phyloP scores from a whole-genome alignment of 2,329 filamentous ascomycete genomes.

The Gyromitra esculenta region DNA sequence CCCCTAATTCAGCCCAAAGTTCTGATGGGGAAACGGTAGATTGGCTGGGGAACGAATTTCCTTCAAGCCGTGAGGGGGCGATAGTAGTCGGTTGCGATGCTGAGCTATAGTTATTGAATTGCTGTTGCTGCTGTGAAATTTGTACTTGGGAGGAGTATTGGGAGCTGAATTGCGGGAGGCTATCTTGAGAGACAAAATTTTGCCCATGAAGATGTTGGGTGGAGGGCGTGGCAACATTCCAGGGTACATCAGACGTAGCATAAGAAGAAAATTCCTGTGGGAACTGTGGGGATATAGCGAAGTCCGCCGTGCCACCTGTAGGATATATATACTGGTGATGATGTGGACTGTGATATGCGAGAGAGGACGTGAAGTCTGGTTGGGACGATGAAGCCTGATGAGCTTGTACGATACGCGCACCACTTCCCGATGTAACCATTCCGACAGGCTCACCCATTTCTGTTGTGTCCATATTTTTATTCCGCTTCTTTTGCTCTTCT shows the following conservation, averaged over 20 bases:
- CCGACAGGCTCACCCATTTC: conserved; percentile 50
- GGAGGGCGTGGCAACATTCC: conserved; percentile 40
- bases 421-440: conserved; percentile 42
- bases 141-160: conserved; percentile 44
- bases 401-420: conserved; percentile 46
- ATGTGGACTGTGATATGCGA: conserved; percentile 48
- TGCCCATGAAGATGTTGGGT: conserved; percentile 46
- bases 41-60: conserved; percentile 37
- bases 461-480: conserved; percentile 47
- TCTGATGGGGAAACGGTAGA: conserved; percentile 38
- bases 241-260: conserved; percentile 39
- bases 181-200: conserved; percentile 45
- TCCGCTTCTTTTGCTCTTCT: conserved; percentile 34
- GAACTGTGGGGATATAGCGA: conserved; percentile 44
- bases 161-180: conserved; percentile 43
- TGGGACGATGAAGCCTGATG: conserved; percentile 48
- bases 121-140: conserved; percentile 46
- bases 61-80: conserved; percentile 40
- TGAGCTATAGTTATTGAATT: conserved; percentile 42
- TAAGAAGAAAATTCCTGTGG: conserved; percentile 44
- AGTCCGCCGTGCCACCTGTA: conserved; percentile 33
- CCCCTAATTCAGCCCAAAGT: conserved; percentile 39
- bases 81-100: conserved; percentile 40
- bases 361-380: conserved; percentile 48
- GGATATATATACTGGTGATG: conserved; percentile 49